Evolutionary conservation across 192 early-diverging fungal species (phyloP), one percentile per base, ranked within the genome.

Genomic region (Gonapodya prolifera): DNA sequence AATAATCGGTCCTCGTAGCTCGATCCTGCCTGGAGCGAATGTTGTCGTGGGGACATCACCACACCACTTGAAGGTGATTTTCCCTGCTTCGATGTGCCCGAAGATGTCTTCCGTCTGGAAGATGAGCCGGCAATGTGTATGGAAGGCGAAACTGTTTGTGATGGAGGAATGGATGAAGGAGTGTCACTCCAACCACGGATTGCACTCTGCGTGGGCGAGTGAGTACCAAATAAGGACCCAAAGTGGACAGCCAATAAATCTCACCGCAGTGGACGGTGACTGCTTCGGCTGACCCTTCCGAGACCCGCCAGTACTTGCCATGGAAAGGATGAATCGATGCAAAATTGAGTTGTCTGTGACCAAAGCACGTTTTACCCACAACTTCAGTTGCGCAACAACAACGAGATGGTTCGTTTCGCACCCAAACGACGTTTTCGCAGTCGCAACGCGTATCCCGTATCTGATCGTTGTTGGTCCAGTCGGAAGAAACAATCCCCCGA

Each of bases 401-500:
- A n/a, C n/a, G n/a, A n/a, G n/a, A n/a, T n/a, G n/a, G n/a, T n/a
- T n/a, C n/a, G n/a, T n/a, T n/a, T n/a, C n/a, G n/a, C n/a, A n/a
- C n/a, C n/a, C n/a, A n/a, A n/a, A n/a, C n/a, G n/a, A n/a, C n/a
- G n/a, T n/a, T n/a, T n/a, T n/a, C n/a, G n/a, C n/a, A n/a, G n/a
- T n/a, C n/a, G n/a, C n/a, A n/a, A n/a, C n/a, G n/a, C n/a, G n/a
- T n/a, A n/a, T n/a, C n/a, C n/a, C n/a, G n/a, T n/a, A n/a, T n/a
- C n/a, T n/a, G n/a, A n/a, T n/a, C n/a, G n/a, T n/a, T n/a, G n/a
- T n/a, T 73, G 8, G 32, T 32, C 28, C 13, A 13, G 71, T 73
- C 45, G 45, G 71, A 73, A 32, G 71, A 73, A 18, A 29, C 71
- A 29, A 76, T 76, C 75, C 75, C 75, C 18, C 75, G 75, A 34